Evolutionary conservation across 371 early-diverging fungal genomes (phyloP), one percentile per base, ranked within the genome.

Genomic region (Apophysomyces ossiformis): DNA sequence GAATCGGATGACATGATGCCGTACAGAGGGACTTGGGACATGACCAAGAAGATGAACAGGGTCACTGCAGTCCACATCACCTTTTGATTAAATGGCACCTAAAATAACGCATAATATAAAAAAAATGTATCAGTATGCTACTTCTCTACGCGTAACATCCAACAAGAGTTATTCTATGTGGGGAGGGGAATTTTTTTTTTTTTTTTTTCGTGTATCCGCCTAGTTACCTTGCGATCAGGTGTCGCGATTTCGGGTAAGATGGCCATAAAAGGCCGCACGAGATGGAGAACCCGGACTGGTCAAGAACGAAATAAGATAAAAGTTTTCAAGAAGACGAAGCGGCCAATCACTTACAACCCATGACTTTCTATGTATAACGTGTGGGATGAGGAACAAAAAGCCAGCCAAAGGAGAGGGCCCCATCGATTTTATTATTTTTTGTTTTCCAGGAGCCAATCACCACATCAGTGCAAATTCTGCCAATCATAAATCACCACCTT

Each of bases 11-110:
- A 96, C 92, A 98, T 95, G 80, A 99, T 99, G 67, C 99, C 99
- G 85, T 98, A 99, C 62, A 99, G 86, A 37, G 99, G 99, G 60
- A 99, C 95, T 84, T 99, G 99, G 32, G 99, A 99, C 85, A 97
- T 96, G 66, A 99, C 97, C 75, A 99, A 83, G 86, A 96, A 99
- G 68, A 98, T 95, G 75, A 99, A 92, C 60, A 99, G 89, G 5
- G 99, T 96, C 71, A 99, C 93, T 15, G 93, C 94, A 37, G 99
- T 99, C 98, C 99, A 99, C 72, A 99, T 87, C 64, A 99, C 89
- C 85, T 96, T 99, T 84, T 99, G 98, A 69, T 94, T 89, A 86
- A 99, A 99, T 66, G 95, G 94, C 45, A 98, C 89, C 95, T 95
- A 69, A 12, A 43, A 54, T 37, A 54, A 47, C 61, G 16, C n/a